Base-by-base conservation (phyloP, 345 rosid species). In the Eutrema yunnanense region DNA sequence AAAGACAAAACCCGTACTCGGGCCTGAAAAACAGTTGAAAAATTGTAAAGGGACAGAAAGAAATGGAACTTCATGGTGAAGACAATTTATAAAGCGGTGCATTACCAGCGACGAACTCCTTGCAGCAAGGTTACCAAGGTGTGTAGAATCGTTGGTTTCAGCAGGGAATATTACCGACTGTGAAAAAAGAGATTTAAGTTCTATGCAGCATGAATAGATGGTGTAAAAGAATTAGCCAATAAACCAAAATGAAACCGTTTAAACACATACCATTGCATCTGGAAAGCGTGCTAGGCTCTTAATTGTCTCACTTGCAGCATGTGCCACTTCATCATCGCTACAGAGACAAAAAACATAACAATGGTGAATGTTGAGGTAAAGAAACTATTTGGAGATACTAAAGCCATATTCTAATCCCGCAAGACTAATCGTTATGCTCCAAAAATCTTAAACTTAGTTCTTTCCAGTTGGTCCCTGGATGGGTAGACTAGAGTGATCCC, bases 251-350 rank as follows among this genome's bases (percentile, higher is more conserved):
- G 57, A 70, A 30, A 70, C 54, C 7, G 38, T 56, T 32, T 54
- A 65, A 71, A 36, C 70, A 73, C 86, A 82, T 65, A 94, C 99
- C 81, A 81, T 72, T 83, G 92, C 92, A 58, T 86, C 74, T 58
- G 87, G 89, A 71, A 82, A 80, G 75, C 69, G 66, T 65, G 92
- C 96, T 78, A 89, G 79, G 63, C 70, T 81, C 82, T 78, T 82
- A 42, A 91, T 87, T 51, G 96, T 84, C 76, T 84, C 86, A 67
- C 67, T 82, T 67, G 98, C 83, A 73, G 96, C 86, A 74, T 86
- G 13, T 67, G 97, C 90, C 70, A 87, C 92, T 78, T 87, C 81
- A 78, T 91, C 97, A 58, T 89, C 75, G 26, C 97, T 94, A 72
- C 70, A 82, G 42, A 62, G 26, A 64, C 59, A 57, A 29, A 32